These are phyloP conservation scores for Termitomyces sp. DNA, from an alignment of 768 basidiomycete genomes.

Conservation along the genomic window DNA sequence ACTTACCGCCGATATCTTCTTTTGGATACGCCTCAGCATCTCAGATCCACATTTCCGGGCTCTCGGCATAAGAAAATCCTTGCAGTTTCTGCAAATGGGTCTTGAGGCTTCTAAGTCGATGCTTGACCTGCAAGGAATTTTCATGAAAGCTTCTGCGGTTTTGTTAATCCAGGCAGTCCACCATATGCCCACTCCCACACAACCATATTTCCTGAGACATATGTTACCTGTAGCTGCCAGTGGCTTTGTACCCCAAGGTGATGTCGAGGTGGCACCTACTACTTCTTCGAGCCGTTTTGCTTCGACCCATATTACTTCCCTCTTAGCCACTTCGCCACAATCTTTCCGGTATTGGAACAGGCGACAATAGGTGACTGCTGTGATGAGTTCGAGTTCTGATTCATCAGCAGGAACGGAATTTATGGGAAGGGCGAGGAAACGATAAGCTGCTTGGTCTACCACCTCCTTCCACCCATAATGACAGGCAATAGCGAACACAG, in stretches of 20 bases:
- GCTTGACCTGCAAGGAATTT: slow-evolving; percentile 5
- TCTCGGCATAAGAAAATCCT: slow-evolving; percentile 19
- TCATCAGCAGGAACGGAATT: slow-evolving; percentile 25
- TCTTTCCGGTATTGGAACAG: slow-evolving; percentile 37
- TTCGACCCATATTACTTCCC: background rate
- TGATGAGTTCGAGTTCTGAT: slow-evolving; percentile 40
- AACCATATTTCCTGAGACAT: background rate
- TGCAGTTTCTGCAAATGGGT: slow-evolving; percentile 23
- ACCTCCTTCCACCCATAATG: slow-evolving; percentile 32
- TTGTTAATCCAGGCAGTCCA: slow-evolving; percentile 29
- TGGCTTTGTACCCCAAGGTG: slow-evolving; percentile 7
- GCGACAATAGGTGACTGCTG: slow-evolving; percentile 34
- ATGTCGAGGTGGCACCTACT: background rate
- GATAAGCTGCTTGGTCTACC: slow-evolving; percentile 28
- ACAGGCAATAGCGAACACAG: slow-evolving; percentile 40
- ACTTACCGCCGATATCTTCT: slow-evolving; percentile 27
- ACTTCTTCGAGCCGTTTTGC: slow-evolving; percentile 9
- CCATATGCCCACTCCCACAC: slow-evolving; percentile 22
- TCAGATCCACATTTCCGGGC: slow-evolving; percentile 25
- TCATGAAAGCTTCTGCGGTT: slow-evolving; percentile 24
- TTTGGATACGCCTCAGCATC: slow-evolving; percentile 27
- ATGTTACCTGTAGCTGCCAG: background rate
- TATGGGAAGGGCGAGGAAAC: slow-evolving; percentile 30
- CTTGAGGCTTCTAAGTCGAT: slow-evolving; percentile 16
- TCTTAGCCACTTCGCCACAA: slow-evolving; percentile 28